Evolutionary conservation across 2,329 filamentous ascomycete genomes (phyloP).

Genomic region (Fusarium buharicum): DNA sequence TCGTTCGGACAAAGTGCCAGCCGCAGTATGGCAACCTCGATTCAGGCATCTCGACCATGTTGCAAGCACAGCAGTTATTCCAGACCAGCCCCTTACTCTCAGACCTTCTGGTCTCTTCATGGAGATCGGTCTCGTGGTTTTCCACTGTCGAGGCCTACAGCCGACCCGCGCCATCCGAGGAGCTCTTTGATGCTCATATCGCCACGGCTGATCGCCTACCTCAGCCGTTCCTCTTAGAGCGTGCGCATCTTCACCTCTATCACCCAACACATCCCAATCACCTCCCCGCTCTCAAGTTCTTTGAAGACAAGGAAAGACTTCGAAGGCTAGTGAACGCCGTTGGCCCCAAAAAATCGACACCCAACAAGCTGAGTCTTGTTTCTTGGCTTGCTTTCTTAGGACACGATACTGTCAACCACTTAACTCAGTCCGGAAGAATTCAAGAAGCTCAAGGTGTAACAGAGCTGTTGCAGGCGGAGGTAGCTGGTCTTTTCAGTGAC

Average conservation of each 20-base stretch:
- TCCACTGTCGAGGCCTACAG: constrained; percentile 63
- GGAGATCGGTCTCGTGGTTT: constrained; percentile 61
- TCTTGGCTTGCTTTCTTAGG: constrained; percentile 55
- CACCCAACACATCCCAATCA: constrained; percentile 64
- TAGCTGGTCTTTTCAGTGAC: constrained; percentile 47
- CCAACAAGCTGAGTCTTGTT: constrained; percentile 47
- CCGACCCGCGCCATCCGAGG: constrained; percentile 57
- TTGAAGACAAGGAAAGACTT: constrained; percentile 51
- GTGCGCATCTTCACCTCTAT: constrained; percentile 65
- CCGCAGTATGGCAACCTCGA: constrained; percentile 58
- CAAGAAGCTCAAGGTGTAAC: constrained; percentile 56
- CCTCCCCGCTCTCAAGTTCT: constrained; percentile 58
- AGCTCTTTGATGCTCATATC: constrained; percentile 64
- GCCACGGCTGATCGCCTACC: constrained; percentile 56
- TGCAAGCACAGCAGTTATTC: constrained; percentile 59
- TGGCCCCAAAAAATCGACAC: constrained; percentile 43
- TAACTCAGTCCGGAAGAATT: constrained; percentile 54
- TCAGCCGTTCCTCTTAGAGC: constrained; percentile 55
- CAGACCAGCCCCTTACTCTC: constrained; percentile 50
- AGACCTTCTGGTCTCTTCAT: constrained; percentile 54
- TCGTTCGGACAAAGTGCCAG: constrained; percentile 58
- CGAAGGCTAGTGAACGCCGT: constrained; percentile 44
- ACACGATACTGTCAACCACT: constrained; percentile 59
- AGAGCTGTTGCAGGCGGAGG: constrained; percentile 51
- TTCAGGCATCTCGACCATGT: constrained; percentile 59